A percentile compares a stretch with the other conserved stretches of the same genome.
Conservation (phyloP, 2,329 filamentous ascomycete genomes). For the Mycocentrospora acerina region DNA sequence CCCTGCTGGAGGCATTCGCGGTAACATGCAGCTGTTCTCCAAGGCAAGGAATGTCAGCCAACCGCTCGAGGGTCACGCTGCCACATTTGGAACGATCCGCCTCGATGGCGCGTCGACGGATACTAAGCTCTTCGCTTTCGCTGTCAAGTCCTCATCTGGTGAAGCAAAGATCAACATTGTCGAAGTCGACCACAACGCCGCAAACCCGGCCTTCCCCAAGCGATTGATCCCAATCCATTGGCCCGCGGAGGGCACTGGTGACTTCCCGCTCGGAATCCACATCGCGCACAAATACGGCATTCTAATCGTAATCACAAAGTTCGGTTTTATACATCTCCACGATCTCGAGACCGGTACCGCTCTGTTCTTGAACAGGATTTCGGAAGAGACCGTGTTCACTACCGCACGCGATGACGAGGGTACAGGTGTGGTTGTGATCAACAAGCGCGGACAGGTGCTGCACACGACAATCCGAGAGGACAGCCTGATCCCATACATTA, state of each 20-base stretch:
- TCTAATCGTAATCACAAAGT: conserved; percentile 97
- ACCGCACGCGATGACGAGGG: conserved; percentile 82
- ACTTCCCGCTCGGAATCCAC: conserved; percentile 98
- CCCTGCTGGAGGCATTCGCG: conserved; percentile 88
- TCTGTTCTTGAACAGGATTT: conserved; percentile 99
- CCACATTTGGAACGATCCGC: conserved; percentile 85
- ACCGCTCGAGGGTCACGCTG: conserved; percentile 95
- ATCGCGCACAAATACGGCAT: conserved; percentile 95
- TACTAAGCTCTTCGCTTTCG: conserved; percentile 96
- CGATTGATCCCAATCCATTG: conserved; percentile 98
- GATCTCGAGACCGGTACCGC: conserved; percentile 93
- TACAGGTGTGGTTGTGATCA: conserved; percentile 88
- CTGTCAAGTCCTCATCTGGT: conserved; percentile 82
- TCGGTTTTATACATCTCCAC: conserved; percentile 98
- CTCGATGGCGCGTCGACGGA: conserved; percentile 87
- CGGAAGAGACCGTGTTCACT: conserved; percentile 98
- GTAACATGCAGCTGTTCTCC: conserved; percentile 96
- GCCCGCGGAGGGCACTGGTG: conserved; percentile 89
- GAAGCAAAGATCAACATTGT: conserved; percentile 92
- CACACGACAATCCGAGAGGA: conserved; percentile 91
- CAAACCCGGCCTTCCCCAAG: conserved; percentile 88
- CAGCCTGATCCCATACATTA: conserved; percentile 88
- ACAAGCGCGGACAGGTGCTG: conserved; percentile 95
- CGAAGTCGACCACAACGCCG: conserved; percentile 90
- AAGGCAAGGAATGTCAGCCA: conserved; percentile 96